Evolutionary conservation across 1,284 basidiomycete genomes (phyloP).

Genomic region (Leccinum glutinopallens): DNA sequence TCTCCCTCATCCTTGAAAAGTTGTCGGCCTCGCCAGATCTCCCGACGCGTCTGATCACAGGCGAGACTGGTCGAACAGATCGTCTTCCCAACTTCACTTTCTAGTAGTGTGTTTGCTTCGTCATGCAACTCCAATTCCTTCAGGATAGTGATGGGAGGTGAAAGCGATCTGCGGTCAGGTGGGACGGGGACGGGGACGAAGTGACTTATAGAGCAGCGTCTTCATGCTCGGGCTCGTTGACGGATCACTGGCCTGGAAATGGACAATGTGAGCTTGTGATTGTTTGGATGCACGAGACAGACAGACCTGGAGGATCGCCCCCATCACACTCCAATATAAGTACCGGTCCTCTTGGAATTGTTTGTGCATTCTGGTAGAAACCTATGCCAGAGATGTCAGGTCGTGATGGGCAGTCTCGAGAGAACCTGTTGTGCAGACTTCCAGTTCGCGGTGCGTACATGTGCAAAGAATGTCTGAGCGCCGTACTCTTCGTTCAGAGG

Average conservation of each 20-base stretch:
- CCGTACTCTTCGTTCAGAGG: slow-evolving; percentile 82
- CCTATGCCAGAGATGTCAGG: slow-evolving; percentile 39
- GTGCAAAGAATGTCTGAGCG: slow-evolving; percentile 81
- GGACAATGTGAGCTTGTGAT: slow-evolving; percentile 19
- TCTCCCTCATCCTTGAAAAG: slow-evolving; percentile 60
- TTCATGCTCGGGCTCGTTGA: slow-evolving; percentile 62
- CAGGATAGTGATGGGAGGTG: slow-evolving; percentile 50
- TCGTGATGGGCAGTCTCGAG: background rate
- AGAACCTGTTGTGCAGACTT: slow-evolving; percentile 76
- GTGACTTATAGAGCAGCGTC: slow-evolving; percentile 66
- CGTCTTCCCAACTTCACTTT: slow-evolving; percentile 38
- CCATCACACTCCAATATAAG: slow-evolving; percentile 82
- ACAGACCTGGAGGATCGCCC: slow-evolving; percentile 74
- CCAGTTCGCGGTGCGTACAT: slow-evolving; percentile 76
- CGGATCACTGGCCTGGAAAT: slow-evolving; percentile 60
- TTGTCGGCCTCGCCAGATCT: slow-evolving; percentile 60
- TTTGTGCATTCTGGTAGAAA: slow-evolving; percentile 77
- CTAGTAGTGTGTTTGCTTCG: slow-evolving; percentile 71
- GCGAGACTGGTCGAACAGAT: slow-evolving; percentile 68
- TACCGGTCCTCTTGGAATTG: slow-evolving; percentile 78
- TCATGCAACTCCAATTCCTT: slow-evolving; percentile 67
- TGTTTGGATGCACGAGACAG: slow-evolving; percentile 4
- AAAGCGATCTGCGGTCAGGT: slow-evolving; percentile 71
- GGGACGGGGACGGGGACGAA: slow-evolving; percentile 60
- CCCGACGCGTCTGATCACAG: slow-evolving; percentile 74